Conservation (phyloP, 2,329 filamentous ascomycete genomes). For the Westerdykella sp. region DNA sequence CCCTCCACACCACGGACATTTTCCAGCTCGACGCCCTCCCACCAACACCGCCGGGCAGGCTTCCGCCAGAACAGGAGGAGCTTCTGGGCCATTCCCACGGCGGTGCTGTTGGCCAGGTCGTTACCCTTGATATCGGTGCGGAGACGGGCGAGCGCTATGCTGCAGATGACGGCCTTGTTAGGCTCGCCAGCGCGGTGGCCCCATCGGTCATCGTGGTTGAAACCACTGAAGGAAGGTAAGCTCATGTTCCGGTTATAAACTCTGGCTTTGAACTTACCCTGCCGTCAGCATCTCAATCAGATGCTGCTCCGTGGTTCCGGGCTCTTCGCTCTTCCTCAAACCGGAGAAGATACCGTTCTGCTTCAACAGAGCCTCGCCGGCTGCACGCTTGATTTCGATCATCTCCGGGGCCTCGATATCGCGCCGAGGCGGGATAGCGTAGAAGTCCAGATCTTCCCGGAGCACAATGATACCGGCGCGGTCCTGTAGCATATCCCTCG, state of each 20-base stretch:
- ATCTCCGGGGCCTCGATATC: slow-evolving; percentile 85
- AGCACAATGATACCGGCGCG: slow-evolving; percentile 95
- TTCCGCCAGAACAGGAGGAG: slow-evolving; percentile 97
- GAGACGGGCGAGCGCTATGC: slow-evolving; percentile 83
- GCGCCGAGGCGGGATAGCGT: slow-evolving; percentile 79
- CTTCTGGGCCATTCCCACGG: slow-evolving; percentile 97
- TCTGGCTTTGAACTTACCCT: slow-evolving; percentile 57
- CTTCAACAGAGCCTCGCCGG: slow-evolving; percentile 74
- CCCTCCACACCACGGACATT: slow-evolving; percentile 86
- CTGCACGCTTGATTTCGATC: slow-evolving; percentile 92
- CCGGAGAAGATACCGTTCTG: slow-evolving; percentile 97
- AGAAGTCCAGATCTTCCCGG: slow-evolving; percentile 94
- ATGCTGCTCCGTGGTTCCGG: slow-evolving; percentile 94
- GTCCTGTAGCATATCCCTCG: slow-evolving; percentile 73
- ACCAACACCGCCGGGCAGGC: slow-evolving; percentile 94
- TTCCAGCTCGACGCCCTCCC: slow-evolving; percentile 92
- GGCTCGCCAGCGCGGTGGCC: slow-evolving; percentile 96
- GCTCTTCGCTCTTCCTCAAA: slow-evolving; percentile 88
- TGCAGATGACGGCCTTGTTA: slow-evolving; percentile 97
- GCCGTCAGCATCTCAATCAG: slow-evolving; percentile 99
- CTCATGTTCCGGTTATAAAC: slow-evolving; percentile 2
- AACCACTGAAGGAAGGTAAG: slow-evolving; percentile 58
- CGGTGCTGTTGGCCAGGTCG: slow-evolving; percentile 64
- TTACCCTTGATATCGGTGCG: slow-evolving; percentile 83
- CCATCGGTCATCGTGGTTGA: slow-evolving; percentile 93